Evolutionary conservation across 768 basidiomycete species (phyloP).

Genomic region (Gymnopilus junonius): DNA sequence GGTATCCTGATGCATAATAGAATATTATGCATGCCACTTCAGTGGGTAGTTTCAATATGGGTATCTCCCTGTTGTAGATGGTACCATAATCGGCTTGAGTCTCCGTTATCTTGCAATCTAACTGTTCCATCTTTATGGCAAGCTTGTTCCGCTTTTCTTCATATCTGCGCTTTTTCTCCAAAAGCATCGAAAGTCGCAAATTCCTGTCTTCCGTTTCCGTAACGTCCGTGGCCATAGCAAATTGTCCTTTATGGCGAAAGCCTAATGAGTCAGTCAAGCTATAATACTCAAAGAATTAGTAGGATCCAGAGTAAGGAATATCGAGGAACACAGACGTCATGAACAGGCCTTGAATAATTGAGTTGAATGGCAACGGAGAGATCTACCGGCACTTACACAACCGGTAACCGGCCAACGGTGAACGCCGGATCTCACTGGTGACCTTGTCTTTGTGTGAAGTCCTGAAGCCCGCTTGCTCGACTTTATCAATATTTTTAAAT

Average conservation of each 20-base stretch:
- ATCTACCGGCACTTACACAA: too few relatives aligned
- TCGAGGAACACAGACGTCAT: too few relatives aligned
- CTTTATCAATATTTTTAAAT: too few relatives aligned
- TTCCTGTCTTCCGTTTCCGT: background rate
- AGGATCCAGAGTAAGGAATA: too few relatives aligned
- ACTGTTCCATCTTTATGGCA: background rate
- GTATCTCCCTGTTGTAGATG: slow-evolving; percentile 18
- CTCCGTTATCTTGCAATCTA: slow-evolving; percentile 12
- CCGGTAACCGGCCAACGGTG: too few relatives aligned
- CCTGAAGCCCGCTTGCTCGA: too few relatives aligned
- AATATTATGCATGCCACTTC: slow-evolving; percentile 27
- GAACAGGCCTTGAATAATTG: too few relatives aligned
- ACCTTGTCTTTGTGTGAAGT: too few relatives aligned
- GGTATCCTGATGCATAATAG: background rate
- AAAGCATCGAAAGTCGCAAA: background rate
- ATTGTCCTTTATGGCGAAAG: background rate
- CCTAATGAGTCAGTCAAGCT: too few relatives aligned
- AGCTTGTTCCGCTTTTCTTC: background rate
- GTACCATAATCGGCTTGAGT: slow-evolving; percentile 16
- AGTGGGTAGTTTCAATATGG: slow-evolving; percentile 18
- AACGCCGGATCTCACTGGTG: too few relatives aligned
- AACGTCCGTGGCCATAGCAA: background rate
- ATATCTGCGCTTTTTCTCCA: background rate
- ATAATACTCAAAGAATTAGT: too few relatives aligned
- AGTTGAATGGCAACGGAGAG: too few relatives aligned